phyloP scores from a whole-genome alignment of 2,329 filamentous ascomycete genomes.

The Botrytis elliptica region DNA sequence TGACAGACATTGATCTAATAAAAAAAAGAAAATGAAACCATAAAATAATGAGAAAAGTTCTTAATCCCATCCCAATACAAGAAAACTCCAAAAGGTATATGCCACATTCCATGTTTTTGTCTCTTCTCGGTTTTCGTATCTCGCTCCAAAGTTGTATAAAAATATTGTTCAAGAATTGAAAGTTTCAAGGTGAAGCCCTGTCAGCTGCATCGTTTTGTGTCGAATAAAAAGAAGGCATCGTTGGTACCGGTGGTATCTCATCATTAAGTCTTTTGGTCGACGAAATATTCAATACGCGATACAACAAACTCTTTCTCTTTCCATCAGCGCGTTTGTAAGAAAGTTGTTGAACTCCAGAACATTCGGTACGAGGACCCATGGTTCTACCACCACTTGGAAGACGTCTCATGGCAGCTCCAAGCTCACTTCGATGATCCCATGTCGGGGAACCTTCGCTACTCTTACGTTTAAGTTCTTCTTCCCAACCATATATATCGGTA shows the following conservation, averaged over 20 bases:
- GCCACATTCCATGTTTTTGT: neutral
- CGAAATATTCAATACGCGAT: constrained; percentile 35
- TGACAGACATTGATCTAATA: constrained; percentile 10
- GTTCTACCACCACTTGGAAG: constrained; percentile 30
- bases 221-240: neutral
- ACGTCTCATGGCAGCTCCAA: constrained; percentile 25
- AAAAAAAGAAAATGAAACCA: constrained; percentile 3
- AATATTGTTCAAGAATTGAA: constrained; percentile 10
- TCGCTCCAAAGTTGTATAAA: neutral
- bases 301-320: constrained; percentile 34
- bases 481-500: constrained; percentile 54
- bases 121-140: neutral
- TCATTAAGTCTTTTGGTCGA: constrained; percentile 3
- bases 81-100: constrained; percentile 15
- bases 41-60: constrained; percentile 4
- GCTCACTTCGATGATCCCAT: constrained; percentile 27
- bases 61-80: constrained; percentile 9
- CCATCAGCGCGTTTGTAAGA: constrained; percentile 27
- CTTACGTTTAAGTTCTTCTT: constrained; percentile 47
- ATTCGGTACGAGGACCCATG: constrained; percentile 24
- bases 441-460: constrained; percentile 28
- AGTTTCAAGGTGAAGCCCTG: neutral
- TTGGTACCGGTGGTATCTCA: neutral
- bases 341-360: constrained; percentile 17
- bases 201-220: neutral